Conservation (phyloP, 148 eudicot genomes). For the Amaranthus hypochondriacus region DNA sequence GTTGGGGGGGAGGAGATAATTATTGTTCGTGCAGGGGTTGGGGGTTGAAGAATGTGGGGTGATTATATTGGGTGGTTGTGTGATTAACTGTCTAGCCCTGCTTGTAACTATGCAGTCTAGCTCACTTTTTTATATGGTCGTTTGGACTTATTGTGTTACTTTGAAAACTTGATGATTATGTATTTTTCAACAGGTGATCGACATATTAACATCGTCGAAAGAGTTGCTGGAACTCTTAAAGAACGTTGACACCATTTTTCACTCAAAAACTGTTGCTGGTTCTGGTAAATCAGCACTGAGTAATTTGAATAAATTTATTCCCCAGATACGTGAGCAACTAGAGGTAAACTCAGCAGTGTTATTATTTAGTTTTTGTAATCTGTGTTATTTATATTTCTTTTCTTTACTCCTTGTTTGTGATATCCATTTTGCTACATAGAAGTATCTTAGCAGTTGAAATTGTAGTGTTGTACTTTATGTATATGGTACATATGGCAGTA, state of each 20-base stretch:
- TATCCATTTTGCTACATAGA: too few relatives aligned
- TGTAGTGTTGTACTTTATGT: too few relatives aligned
- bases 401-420: too few relatives aligned
- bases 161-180: constrained; percentile 3
- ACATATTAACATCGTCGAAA: constrained; percentile 57
- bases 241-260: constrained; percentile 65
- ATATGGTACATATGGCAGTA: too few relatives aligned
- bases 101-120: too few relatives aligned
- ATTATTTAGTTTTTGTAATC: background rate
- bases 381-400: too few relatives aligned
- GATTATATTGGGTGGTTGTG: too few relatives aligned
- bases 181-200: constrained; percentile 52
- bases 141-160: background rate
- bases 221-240: constrained; percentile 68
- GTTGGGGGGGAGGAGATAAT: too few relatives aligned
- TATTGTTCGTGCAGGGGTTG: too few relatives aligned
- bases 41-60: too few relatives aligned
- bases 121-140: background rate
- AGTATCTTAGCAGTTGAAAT: too few relatives aligned
- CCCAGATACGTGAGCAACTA: constrained; percentile 68
- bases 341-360: constrained; percentile 41
- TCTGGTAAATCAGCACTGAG: constrained; percentile 48
- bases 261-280: constrained; percentile 44
- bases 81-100: too few relatives aligned
- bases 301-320: constrained; percentile 53